phyloP scores from a whole-genome alignment of 2,329 filamentous ascomycete species.

The Incumbomyces delicatus region DNA sequence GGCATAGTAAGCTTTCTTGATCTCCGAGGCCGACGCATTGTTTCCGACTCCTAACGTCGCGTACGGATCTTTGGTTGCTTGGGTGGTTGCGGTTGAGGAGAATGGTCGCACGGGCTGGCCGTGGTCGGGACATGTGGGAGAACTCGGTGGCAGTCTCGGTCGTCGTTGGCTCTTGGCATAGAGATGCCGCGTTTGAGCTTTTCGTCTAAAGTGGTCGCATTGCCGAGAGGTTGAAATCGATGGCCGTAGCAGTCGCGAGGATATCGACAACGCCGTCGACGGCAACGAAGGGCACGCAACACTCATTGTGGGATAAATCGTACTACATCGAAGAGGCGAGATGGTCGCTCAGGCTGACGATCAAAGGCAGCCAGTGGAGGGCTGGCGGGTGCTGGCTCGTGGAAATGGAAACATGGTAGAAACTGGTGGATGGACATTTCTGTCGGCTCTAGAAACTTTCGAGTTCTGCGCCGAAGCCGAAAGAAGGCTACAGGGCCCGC shows the following conservation, averaged over 20 bases:
- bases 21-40: constrained; percentile 69
- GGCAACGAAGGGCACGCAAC: constrained; percentile 31
- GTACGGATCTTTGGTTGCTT: constrained; percentile 76
- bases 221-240: constrained; percentile 31
- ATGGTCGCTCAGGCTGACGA: too few relatives aligned
- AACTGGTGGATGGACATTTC: background rate
- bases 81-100: constrained; percentile 44
- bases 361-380: background rate
- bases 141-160: background rate
- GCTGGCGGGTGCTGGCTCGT: background rate
- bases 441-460: background rate
- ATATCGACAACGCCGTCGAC: constrained; percentile 31
- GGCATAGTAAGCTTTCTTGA: constrained; percentile 98
- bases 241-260: constrained; percentile 33
- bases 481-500: too few relatives aligned
- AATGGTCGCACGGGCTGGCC: constrained; percentile 23
- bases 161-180: constrained; percentile 20
- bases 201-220: constrained; percentile 24
- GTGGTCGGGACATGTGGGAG: background rate
- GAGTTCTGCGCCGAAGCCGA: background rate
- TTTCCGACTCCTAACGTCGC: constrained; percentile 75
- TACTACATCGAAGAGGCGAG: background rate
- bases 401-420: background rate
- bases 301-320: constrained; percentile 25
- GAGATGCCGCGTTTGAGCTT: constrained; percentile 29